Percentiles rank a stretch among this genome's conserved stretches.
phyloP scores from a whole-genome alignment of 2,329 filamentous ascomycete genomes.

The Trichoderma endophyticum region DNA sequence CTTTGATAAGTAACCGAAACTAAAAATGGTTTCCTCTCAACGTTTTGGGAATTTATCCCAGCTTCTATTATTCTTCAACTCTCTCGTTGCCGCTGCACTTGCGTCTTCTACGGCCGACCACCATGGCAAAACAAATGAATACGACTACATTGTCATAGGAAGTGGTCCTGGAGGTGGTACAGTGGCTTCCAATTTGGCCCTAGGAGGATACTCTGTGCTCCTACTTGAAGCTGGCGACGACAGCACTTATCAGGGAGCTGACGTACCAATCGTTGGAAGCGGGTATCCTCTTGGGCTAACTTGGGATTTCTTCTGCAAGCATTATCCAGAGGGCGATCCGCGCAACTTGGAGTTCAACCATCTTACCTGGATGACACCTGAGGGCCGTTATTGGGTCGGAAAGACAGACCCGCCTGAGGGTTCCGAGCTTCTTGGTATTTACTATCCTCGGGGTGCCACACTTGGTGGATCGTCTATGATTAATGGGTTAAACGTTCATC shows the following conservation, averaged over 20 bases:
- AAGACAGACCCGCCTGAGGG: background rate
- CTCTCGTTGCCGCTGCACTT: background rate
- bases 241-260: background rate
- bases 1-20: background rate
- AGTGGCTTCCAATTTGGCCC: background rate
- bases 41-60: background rate
- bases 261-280: background rate
- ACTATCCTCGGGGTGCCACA: background rate
- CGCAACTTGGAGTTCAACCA: background rate
- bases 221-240: background rate
- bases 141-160: background rate
- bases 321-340: background rate
- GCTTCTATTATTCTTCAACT: background rate
- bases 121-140: background rate
- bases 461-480: background rate
- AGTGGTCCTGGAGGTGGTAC: background rate
- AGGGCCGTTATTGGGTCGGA: background rate
- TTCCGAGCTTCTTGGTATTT: background rate
- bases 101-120: background rate
- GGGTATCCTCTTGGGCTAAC: background rate
- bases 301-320: background rate
- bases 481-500: background rate
- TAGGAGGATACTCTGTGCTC: background rate
- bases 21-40: background rate
- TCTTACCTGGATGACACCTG: background rate